A percentile compares a stretch with the other conserved stretches of the same genome.
These are phyloP conservation scores for Albatrellus sp. DNA, from an alignment of 1,284 basidiomycete genomes.

Conservation along the genomic window DNA sequence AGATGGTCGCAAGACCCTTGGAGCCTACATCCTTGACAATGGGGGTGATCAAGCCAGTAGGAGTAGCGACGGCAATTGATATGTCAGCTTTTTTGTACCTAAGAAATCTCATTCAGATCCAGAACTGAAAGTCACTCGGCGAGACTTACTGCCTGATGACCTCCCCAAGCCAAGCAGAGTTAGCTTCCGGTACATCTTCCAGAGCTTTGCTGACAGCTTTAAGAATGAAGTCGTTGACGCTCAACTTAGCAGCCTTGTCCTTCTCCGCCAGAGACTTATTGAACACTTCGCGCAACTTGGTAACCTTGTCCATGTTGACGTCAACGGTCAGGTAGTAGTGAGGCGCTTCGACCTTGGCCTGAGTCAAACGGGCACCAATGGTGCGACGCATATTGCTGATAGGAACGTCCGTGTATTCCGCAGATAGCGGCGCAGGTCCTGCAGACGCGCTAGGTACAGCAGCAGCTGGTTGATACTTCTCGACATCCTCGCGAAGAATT, in stretches of 20 bases:
- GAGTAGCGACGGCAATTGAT: slow-evolving; percentile 93
- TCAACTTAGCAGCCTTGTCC: slow-evolving; percentile 79
- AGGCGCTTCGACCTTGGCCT: slow-evolving; percentile 91
- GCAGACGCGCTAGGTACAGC: slow-evolving; percentile 28
- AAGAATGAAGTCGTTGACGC: slow-evolving; percentile 97
- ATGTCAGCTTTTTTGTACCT: slow-evolving; percentile 97
- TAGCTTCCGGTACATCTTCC: slow-evolving; percentile 92
- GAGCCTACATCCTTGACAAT: slow-evolving; percentile 90
- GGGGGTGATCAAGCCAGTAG: slow-evolving; percentile 93
- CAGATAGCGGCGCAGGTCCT: slow-evolving; percentile 29
- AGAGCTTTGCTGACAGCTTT: slow-evolving; percentile 91
- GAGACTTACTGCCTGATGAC: slow-evolving; percentile 79
- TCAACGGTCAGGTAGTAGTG: slow-evolving; percentile 97
- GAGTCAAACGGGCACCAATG: slow-evolving; percentile 83
- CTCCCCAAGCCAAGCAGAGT: slow-evolving; percentile 97
- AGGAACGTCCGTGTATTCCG: slow-evolving; percentile 86
- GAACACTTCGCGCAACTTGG: slow-evolving; percentile 92
- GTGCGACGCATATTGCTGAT: slow-evolving; percentile 90
- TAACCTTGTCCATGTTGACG: slow-evolving; percentile 93
- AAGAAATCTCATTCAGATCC: slow-evolving; percentile 5
- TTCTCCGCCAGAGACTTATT: slow-evolving; percentile 81
- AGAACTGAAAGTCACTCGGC: slow-evolving; percentile 4
- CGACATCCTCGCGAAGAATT: slow-evolving; percentile 90
- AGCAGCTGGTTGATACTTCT: slow-evolving; percentile 65
- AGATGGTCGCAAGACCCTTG: slow-evolving; percentile 89